Percentiles rank a stretch among this genome's conserved stretches.
Evolutionary conservation across 2,329 filamentous ascomycete species (phyloP).

Genomic region (Claviceps pusilla): DNA sequence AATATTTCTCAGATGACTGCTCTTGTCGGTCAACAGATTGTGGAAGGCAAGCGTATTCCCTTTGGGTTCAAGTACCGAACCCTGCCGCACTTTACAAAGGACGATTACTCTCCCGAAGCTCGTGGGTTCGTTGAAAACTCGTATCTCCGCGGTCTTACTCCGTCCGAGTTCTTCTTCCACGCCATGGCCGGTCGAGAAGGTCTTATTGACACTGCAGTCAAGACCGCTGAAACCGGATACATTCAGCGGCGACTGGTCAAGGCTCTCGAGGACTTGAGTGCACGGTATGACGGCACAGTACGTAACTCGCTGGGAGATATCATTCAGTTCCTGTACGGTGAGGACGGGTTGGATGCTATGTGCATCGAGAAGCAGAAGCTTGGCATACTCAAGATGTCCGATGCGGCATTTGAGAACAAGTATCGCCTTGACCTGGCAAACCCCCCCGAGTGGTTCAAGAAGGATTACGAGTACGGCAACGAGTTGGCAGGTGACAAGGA

Average conservation of each 20-base stretch:
- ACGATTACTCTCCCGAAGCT: slow-evolving; percentile 94
- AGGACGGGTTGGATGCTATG: slow-evolving; percentile 88
- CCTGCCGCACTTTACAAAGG: slow-evolving; percentile 94
- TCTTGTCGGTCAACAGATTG: slow-evolving; percentile 91
- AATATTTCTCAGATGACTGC: slow-evolving; percentile 99
- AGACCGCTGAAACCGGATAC: slow-evolving; percentile 97
- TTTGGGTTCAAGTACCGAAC: slow-evolving; percentile 99
- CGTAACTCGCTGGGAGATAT: slow-evolving; percentile 94
- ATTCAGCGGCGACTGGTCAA: slow-evolving; percentile 98
- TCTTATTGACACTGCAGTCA: slow-evolving; percentile 98
- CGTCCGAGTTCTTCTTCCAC: slow-evolving; percentile 98
- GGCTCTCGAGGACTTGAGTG: slow-evolving; percentile 92
- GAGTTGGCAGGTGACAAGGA: slow-evolving; percentile 79
- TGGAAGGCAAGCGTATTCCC: slow-evolving; percentile 96
- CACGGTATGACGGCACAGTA: slow-evolving; percentile 93
- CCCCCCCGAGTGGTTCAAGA: slow-evolving; percentile 45
- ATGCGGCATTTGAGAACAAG: slow-evolving; percentile 60
- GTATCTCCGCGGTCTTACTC: slow-evolving; percentile 87
- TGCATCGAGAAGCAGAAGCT: slow-evolving; percentile 87
- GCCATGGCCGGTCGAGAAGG: slow-evolving; percentile 99
- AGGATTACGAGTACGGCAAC: slow-evolving; percentile 56
- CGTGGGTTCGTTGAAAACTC: slow-evolving; percentile 98
- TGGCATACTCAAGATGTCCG: slow-evolving; percentile 69
- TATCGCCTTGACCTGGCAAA: slow-evolving; percentile 64
- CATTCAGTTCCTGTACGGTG: slow-evolving; percentile 92